Conservation (phyloP, 441 rosid species). For the Isatis lusitanica region DNA sequence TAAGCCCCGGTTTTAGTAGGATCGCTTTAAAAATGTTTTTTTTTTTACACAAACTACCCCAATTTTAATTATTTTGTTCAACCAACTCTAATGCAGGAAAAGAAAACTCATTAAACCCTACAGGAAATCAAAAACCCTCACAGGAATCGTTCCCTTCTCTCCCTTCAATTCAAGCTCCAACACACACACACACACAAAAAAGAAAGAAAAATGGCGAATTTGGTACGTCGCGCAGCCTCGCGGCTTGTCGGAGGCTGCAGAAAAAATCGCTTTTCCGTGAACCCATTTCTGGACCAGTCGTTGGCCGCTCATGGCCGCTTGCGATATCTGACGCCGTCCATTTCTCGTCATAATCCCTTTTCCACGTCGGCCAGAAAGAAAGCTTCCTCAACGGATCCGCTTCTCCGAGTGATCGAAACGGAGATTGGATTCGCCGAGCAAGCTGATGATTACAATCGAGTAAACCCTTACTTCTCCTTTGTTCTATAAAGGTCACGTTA, state of each 20-base stretch:
- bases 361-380: slow-evolving; percentile 43
- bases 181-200: neutral
- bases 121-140: slow-evolving; percentile 13
- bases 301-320: slow-evolving; percentile 18
- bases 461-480: slow-evolving; percentile 14
- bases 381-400: slow-evolving; percentile 47
- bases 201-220: slow-evolving; percentile 47
- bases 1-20: neutral
- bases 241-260: slow-evolving; percentile 44
- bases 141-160: neutral
- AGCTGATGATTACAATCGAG: slow-evolving; percentile 53
- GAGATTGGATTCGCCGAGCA: slow-evolving; percentile 70
- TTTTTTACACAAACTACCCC: neutral
- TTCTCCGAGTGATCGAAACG: slow-evolving; percentile 56
- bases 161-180: slow-evolving; percentile 2
- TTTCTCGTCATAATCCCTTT: slow-evolving; percentile 24
- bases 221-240: slow-evolving; percentile 59
- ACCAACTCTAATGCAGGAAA: neutral
- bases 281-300: neutral
- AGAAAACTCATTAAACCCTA: neutral
- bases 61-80: neutral
- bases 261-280: slow-evolving; percentile 8
- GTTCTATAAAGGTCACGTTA: neutral
- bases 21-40: neutral
- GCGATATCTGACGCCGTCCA: slow-evolving; percentile 26